Evolutionary conservation across 2,329 filamentous ascomycete species (phyloP), one percentile per base, ranked within the genome.

Genomic region (Sporothrix euskadiensis): DNA sequence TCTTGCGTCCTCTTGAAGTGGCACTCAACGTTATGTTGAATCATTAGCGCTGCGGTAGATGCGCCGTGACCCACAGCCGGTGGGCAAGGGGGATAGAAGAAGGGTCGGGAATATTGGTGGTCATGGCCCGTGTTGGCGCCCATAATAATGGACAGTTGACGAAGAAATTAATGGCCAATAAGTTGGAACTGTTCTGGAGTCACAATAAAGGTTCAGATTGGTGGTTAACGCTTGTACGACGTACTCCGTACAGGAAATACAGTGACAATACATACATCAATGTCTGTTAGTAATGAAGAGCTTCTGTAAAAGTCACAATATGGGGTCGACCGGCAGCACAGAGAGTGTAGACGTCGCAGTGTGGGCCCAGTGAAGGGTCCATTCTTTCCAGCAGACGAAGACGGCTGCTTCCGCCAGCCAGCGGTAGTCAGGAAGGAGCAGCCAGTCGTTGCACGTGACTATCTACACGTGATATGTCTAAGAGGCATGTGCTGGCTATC

Each of bases 401-500:
- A 69, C 65, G 66, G 66, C 44, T 52, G 66, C 30, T 52, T n/a
- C 47, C 47, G 66, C 12, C 32, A 56, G 44, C 44, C 41, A 44
- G 7, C 41, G 41, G 12, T 14, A 41, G 35, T 10, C n/a, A 44
- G 3, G n/a, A 12, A 0, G 19, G 22, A 35, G 16, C 52, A 16
- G 22, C 19, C n/a, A 44, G 52, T 26, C 2, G 26, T 2, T 26
- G 5, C 68, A 44, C 68, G 52, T 70, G 52, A 70, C 5, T 8
- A 7, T 1, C 10, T 10, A 8, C 49, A 57, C 32, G n/a, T 56
- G 19, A 26, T 22, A 16, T 5, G 7, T 3, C 3, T 26, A 7
- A 3, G 8, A 7, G 6, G 7, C 68, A 70, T 52, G 68, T 70
- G 68, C 52, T n/a, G 57, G 32, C 47, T 57, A 70, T 73, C 66